These are phyloP conservation scores for Cudoniella acicularis DNA, from an alignment of 495 filamentous ascomycete genomes.

Conservation along the genomic window DNA sequence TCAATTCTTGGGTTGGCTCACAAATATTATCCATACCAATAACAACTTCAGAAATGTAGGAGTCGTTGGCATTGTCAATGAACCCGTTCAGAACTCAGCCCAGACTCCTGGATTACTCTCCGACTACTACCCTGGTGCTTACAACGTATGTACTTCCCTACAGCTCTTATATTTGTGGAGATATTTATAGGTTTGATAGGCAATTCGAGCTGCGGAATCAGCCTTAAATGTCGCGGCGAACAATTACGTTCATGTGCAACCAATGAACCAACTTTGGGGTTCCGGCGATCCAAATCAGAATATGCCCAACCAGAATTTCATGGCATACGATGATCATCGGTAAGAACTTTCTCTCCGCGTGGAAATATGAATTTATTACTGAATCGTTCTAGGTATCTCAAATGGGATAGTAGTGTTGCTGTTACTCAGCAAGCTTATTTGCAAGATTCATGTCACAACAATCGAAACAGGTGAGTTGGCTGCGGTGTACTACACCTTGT, in stretches of 20 bases:
- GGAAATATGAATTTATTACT: conserved; percentile 30
- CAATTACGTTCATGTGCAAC: conserved; percentile 49
- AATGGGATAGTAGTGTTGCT: conserved; percentile 42
- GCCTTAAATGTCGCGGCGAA: conserved; percentile 33
- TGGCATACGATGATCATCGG: conserved; percentile 33
- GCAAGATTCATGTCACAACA: conserved; percentile 45
- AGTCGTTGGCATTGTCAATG: conserved; percentile 58
- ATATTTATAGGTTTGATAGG: conserved; percentile 13
- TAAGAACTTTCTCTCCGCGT: conserved; percentile 30
- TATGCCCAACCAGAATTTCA: conserved; percentile 24
- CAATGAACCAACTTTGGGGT: conserved; percentile 40
- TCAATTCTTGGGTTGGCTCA: conserved; percentile 57
- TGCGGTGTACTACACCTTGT: neutral
- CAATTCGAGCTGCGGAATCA: conserved; percentile 47
- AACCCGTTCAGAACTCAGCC: conserved; percentile 42
- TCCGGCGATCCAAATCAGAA: conserved; percentile 29
- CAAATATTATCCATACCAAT: conserved; percentile 49
- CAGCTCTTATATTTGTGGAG: neutral
- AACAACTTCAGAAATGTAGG: conserved; percentile 52
- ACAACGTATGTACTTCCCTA: conserved; percentile 19
- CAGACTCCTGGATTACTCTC: conserved; percentile 29
- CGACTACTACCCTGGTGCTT: conserved; percentile 47
- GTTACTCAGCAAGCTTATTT: conserved; percentile 45
- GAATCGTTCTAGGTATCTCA: conserved; percentile 42
- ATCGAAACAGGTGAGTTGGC: conserved; percentile 18